phyloP scores from a whole-genome alignment of 495 filamentous ascomycete species.

The Neurospora cerealis region DNA sequence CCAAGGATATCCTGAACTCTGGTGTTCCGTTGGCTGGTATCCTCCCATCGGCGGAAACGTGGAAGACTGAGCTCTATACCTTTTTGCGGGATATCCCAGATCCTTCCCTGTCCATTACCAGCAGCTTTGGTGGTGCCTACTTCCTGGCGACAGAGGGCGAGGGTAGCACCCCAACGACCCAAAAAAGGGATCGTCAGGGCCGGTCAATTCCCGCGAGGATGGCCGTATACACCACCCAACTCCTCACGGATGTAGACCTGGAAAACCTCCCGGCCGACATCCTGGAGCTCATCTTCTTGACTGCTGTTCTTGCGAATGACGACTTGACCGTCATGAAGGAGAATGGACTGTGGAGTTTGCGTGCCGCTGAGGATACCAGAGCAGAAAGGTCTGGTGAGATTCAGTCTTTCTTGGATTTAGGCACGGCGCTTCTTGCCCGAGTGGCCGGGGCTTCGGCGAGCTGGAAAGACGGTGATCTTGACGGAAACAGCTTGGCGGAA shows the following conservation, averaged over 20 bases:
- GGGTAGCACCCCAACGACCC: constrained; percentile 14
- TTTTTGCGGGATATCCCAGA: constrained; percentile 51
- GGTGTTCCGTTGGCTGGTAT: constrained; percentile 21
- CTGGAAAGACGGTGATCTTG: constrained; percentile 22
- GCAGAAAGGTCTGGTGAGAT: constrained; percentile 34
- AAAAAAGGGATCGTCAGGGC: constrained; percentile 51
- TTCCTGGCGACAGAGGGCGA: constrained; percentile 43
- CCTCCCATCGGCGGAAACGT: constrained; percentile 32
- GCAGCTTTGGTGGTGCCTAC: constrained; percentile 58
- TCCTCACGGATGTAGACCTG: constrained; percentile 35
- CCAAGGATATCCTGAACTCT: constrained; percentile 14
- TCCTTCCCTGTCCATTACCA: constrained; percentile 59
- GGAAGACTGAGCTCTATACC: constrained; percentile 38
- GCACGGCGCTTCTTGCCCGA: constrained; percentile 41
- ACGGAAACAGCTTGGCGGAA: constrained; percentile 20
- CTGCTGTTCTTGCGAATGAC: constrained; percentile 31
- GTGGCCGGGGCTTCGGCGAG: constrained; percentile 27
- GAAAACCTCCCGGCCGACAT: constrained; percentile 26
- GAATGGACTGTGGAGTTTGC: constrained; percentile 25
- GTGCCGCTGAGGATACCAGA: constrained; percentile 35
- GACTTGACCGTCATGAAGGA: constrained; percentile 28
- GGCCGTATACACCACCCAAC: constrained; percentile 50
- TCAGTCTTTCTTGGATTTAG: constrained; percentile 48
- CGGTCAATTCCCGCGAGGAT: constrained; percentile 66
- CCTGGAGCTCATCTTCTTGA: constrained; percentile 30